Percentiles rank a stretch among this genome's conserved stretches.
Conservation (phyloP, 2,329 filamentous ascomycete genomes). For the Pestalotiopsis sp. region DNA sequence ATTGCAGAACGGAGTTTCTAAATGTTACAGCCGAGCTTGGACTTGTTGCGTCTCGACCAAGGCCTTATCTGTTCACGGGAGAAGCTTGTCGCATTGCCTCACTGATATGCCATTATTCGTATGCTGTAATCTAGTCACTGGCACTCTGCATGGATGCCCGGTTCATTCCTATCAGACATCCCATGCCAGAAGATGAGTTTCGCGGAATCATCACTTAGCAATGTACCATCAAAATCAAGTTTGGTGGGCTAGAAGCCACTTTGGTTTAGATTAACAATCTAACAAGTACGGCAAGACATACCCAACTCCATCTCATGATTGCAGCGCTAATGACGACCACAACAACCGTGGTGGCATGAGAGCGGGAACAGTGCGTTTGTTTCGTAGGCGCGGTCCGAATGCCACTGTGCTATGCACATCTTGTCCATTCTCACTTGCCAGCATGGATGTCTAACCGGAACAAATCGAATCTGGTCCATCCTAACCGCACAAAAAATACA, state of each 20-base stretch:
- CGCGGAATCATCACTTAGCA: neutral
- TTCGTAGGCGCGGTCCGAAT: neutral
- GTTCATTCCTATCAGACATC: too few relatives aligned
- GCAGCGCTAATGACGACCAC: neutral
- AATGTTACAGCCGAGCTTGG: too few relatives aligned
- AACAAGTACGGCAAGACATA: neutral
- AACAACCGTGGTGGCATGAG: neutral
- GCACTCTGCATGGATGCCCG: too few relatives aligned
- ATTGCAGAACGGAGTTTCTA: too few relatives aligned
- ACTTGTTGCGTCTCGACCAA: too few relatives aligned
- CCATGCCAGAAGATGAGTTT: neutral
- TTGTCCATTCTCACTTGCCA: constrained; percentile 1
- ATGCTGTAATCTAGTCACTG: too few relatives aligned
- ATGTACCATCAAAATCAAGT: neutral
- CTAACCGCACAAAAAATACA: constrained; percentile 3
- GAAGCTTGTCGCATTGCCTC: too few relatives aligned
- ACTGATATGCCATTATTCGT: too few relatives aligned
- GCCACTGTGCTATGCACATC: neutral
- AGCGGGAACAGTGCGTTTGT: neutral
- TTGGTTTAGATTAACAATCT: constrained; percentile 13
- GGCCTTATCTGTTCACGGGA: too few relatives aligned
- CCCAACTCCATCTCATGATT: neutral
- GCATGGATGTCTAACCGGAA: neutral
- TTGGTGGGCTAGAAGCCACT: constrained; percentile 12
- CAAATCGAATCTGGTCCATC: neutral